Evolutionary conservation across 306 rosid species (phyloP).

Genomic region (Myrica gale): DNA sequence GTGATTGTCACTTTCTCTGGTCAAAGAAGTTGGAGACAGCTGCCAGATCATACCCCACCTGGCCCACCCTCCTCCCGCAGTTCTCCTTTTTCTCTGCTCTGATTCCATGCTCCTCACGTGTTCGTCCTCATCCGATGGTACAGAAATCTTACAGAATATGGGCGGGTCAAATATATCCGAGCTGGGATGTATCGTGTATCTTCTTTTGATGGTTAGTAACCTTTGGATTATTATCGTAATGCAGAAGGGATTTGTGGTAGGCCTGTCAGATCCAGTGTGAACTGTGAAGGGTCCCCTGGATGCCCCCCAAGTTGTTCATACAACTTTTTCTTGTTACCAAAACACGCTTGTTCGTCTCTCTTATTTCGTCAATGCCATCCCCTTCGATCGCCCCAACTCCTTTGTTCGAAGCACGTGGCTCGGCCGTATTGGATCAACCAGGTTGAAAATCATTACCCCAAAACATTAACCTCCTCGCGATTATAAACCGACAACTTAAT

Average conservation of each 20-base stretch:
- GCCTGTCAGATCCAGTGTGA: background rate
- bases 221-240: background rate
- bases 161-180: background rate
- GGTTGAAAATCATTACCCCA: background rate
- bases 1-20: slow-evolving; percentile 24
- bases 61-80: background rate
- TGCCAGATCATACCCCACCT: slow-evolving; percentile 28
- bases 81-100: background rate
- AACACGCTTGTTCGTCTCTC: slow-evolving; percentile 4
- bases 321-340: background rate
- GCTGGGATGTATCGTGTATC: too few relatives aligned
- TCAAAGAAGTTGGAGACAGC: slow-evolving; percentile 43
- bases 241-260: background rate
- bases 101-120: slow-evolving; percentile 2
- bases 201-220: too few relatives aligned
- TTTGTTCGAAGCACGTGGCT: slow-evolving; percentile 1
- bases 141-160: background rate
- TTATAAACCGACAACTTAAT: too few relatives aligned
- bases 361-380: slow-evolving; percentile 22
- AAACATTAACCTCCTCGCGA: too few relatives aligned
- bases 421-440: background rate
- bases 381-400: background rate
- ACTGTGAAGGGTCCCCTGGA: background rate
- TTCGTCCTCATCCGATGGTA: background rate
- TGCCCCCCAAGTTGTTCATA: background rate